Evolutionary conservation across 1,284 basidiomycete genomes (phyloP).

Genomic region (Mycena citricolor): DNA sequence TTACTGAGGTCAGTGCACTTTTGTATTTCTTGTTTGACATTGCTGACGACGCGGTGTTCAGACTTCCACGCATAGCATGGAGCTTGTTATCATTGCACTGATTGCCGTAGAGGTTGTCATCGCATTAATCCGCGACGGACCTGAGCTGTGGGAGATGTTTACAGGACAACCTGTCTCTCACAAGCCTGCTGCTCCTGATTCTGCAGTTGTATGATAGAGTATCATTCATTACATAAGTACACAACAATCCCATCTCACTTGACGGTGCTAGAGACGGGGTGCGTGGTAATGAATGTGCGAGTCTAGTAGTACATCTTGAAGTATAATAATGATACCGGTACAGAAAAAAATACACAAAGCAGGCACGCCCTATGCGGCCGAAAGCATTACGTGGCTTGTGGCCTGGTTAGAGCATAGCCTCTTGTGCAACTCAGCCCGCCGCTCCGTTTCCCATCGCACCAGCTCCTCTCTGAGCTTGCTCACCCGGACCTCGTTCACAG

Average conservation of each 20-base stretch:
- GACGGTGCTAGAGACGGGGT: too few species aligned
- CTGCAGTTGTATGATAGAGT: too few species aligned
- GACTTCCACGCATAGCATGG: slow-evolving; percentile 87
- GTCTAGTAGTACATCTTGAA: too few species aligned
- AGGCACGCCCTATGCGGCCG: slow-evolving; percentile 18
- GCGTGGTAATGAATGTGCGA: too few species aligned
- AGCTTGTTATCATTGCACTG: slow-evolving; percentile 85
- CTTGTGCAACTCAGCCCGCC: slow-evolving; percentile 31
- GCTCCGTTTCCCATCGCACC: slow-evolving; percentile 60
- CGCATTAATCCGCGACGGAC: slow-evolving; percentile 59
- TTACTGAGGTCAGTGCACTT: slow-evolving; percentile 66
- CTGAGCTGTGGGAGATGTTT: slow-evolving; percentile 62
- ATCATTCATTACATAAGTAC: too few species aligned
- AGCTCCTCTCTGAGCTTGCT: slow-evolving; percentile 63
- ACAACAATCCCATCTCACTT: too few species aligned
- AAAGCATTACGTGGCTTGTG: slow-evolving; percentile 11
- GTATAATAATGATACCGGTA: too few species aligned
- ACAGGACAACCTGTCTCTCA: slow-evolving; percentile 22
- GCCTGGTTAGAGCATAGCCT: slow-evolving; percentile 1
- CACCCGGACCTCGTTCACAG: slow-evolving; percentile 59
- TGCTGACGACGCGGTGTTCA: too few species aligned
- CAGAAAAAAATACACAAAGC: too few species aligned
- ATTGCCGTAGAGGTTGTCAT: slow-evolving; percentile 91
- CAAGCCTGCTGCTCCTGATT: too few species aligned
- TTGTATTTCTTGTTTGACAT: slow-evolving; percentile 7